Evolutionary conservation across 2,329 filamentous ascomycete genomes (phyloP), one percentile per base, ranked within the genome.

Genomic region (Diplodia intermedia): DNA sequence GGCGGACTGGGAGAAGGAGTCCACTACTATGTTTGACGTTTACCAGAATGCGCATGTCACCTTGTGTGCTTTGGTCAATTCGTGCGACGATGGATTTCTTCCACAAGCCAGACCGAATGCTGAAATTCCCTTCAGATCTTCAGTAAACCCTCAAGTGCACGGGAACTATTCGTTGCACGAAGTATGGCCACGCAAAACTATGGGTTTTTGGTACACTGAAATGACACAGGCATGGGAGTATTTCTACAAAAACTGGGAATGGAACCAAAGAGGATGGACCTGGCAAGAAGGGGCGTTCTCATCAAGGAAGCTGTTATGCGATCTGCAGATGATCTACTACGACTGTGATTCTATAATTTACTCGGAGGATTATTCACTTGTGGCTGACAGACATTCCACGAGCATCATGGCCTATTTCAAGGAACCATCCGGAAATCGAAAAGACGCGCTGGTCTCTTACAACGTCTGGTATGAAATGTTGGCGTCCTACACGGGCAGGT

Each of bases 1-100:
- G 4, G 43, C 29, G 4, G 66, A 71, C 23, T 62, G 63, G 61
- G 43, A 43, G 20, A 61, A 26, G 8, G 54, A 67, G 18, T 38
- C 54, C 8, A 3, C 54, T 5, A 38, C 7, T 0, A 56, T 56
- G 54, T 5, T 7, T 33, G n/a, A 23, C 0, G 18, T 56, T 1
- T 56, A 56, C 31, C 15, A 14, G 15, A 33, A 56, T 2, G 54
- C 54, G 1, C 33, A 38, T 12, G 3, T 56, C 5, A 56, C 54
- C 5, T 6, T 56, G 9, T 56, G 54, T n/a, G 54, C 29, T 38
- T 8, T 38, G 31, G 54, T 56, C 26, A 18, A 38, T 3, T 56
- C 54, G 0, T 56, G 54, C 12, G 12, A 56, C 15, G 54, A 56
- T n/a, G 54, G 54, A 2, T 31, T 56, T 11, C 29, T 56, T 12